Conservation (phyloP, 495 filamentous ascomycete genomes). For the Penicillium chermesinum region DNA sequence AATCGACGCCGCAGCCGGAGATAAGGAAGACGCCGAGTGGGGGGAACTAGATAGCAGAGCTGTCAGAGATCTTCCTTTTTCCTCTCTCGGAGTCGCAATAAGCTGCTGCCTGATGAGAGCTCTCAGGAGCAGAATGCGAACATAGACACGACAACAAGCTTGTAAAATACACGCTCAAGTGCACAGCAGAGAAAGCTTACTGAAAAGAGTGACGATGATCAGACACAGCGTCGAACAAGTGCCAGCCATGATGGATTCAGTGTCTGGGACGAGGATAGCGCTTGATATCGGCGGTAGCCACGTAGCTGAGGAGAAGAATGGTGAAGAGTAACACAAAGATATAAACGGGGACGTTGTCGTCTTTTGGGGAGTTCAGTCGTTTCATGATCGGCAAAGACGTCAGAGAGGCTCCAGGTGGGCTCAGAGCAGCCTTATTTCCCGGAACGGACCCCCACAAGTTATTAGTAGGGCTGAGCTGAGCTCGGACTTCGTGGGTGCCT, state of each 20-base stretch:
- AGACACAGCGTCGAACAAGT: constrained; percentile 40
- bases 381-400: constrained; percentile 28
- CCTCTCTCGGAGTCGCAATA: no score
- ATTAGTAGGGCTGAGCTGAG: not conserved
- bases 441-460: not conserved
- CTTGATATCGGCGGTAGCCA: constrained; percentile 25
- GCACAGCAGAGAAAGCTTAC: constrained; percentile 31
- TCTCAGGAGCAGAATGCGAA: no score
- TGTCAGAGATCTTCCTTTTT: not conserved
- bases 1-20: constrained; percentile 58
- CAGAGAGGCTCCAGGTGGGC: constrained; percentile 4
- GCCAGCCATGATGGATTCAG: constrained; percentile 28
- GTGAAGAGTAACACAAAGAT: constrained; percentile 30
- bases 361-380: constrained; percentile 19
- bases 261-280: constrained; percentile 7
- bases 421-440: constrained; percentile 1
- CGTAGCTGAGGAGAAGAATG: constrained; percentile 26
- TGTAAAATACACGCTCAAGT: not conserved
- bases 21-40: constrained; percentile 59
- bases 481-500: no score
- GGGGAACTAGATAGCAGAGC: constrained; percentile 47
- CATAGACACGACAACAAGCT: no score
- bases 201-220: constrained; percentile 55
- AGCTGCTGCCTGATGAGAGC: no score
- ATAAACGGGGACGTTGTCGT: constrained; percentile 28